Evolutionary conservation across 768 basidiomycete genomes (phyloP).

Genomic region (Xerocomellus amylosporus): DNA sequence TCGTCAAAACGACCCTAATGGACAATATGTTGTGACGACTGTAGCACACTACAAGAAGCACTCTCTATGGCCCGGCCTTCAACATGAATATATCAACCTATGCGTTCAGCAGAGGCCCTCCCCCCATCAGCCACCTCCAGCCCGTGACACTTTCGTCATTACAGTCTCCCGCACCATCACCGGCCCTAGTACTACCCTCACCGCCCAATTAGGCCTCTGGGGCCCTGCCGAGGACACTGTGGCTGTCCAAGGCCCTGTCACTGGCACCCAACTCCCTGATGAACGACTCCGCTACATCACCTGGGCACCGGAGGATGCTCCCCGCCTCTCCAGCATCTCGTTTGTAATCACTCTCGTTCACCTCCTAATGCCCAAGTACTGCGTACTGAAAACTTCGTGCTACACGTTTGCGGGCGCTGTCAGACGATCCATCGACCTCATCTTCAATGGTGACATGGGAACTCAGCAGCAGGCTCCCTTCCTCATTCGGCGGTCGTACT

Average conservation of each 20-base stretch:
- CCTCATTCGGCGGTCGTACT: no score
- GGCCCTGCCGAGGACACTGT: background rate
- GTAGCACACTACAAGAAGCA: background rate
- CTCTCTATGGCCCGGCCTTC: background rate
- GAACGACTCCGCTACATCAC: background rate
- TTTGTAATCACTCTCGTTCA: background rate
- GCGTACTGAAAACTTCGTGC: background rate
- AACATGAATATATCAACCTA: background rate
- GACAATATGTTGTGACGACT: no score
- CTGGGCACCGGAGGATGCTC: background rate
- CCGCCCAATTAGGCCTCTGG: background rate
- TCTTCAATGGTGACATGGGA: background rate
- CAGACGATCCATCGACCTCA: background rate
- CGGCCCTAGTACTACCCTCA: background rate
- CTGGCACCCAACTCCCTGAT: no score
- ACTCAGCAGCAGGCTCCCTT: background rate
- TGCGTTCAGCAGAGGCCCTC: background rate
- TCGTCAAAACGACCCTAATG: no score
- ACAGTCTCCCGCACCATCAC: background rate
- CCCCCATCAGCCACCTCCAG: no score
- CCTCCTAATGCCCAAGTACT: background rate
- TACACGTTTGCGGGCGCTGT: background rate
- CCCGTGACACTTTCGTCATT: background rate
- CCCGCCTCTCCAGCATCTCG: background rate
- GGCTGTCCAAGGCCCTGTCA: background rate